A percentile compares a stretch with the other conserved stretches of the same genome.
phyloP scores from a whole-genome alignment of 1,284 basidiomycete species.

The Cerrena zonata region DNA sequence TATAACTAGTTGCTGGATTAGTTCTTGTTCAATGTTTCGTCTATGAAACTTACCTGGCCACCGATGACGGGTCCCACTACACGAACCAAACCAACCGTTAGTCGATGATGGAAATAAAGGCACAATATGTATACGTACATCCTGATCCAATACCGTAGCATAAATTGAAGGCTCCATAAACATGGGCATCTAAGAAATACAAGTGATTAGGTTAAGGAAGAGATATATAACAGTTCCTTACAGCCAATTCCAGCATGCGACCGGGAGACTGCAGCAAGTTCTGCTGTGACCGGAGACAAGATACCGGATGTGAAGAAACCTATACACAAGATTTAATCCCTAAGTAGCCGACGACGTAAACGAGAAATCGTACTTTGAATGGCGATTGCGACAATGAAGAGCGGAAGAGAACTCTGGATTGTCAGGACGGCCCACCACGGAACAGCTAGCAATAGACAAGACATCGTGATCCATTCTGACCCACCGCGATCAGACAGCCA shows the following conservation, averaged over 20 bases:
- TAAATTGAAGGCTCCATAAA: slow-evolving; percentile 65
- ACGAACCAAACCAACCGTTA: background rate
- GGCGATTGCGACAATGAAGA: slow-evolving; percentile 60
- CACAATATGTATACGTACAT: slow-evolving; percentile 25
- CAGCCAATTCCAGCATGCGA: slow-evolving; percentile 60
- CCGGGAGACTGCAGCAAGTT: slow-evolving; percentile 54
- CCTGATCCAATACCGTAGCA: slow-evolving; percentile 60
- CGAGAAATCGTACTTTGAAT: slow-evolving; percentile 39
- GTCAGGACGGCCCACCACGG: slow-evolving; percentile 66
- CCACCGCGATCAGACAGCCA: slow-evolving; percentile 59
- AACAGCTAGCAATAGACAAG: slow-evolving; percentile 47
- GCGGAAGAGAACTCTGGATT: slow-evolving; percentile 44
- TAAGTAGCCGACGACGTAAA: background rate
- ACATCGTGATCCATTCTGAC: slow-evolving; percentile 48
- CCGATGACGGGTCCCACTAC: slow-evolving; percentile 64
- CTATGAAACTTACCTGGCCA: slow-evolving; percentile 45
- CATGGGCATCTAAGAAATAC: slow-evolving; percentile 48
- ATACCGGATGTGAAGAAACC: slow-evolving; percentile 56
- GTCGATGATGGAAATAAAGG: slow-evolving; percentile 9
- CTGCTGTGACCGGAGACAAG: slow-evolving; percentile 56
- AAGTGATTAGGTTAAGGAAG: slow-evolving; percentile 8
- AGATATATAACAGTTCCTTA: slow-evolving; percentile 27
- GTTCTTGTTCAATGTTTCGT: background rate
- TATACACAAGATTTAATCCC: slow-evolving; percentile 21
- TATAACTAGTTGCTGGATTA: slow-evolving; percentile 42